Evolutionary conservation across 495 filamentous ascomycete species (phyloP), one percentile per base, ranked within the genome.

Genomic region (Tuber aestivum): DNA sequence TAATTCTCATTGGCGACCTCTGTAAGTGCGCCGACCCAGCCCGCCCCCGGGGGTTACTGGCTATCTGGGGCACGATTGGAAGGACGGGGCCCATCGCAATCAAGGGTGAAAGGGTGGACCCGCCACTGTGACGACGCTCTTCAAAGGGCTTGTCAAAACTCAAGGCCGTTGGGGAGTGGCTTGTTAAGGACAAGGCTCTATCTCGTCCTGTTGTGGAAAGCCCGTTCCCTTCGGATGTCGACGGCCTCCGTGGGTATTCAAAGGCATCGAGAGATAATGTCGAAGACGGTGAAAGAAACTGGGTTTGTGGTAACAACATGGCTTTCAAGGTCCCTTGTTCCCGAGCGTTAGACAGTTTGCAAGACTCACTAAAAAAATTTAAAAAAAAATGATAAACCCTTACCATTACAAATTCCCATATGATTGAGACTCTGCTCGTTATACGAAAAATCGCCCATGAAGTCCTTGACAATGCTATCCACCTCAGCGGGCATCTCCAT

Each of bases 401-500:
- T 79, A 79, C 83, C 82, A 56, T 82, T 83, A 38, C 84, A 83
- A 42, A 89, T 87, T 35, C 84, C 85, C 65, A 89, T 84, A 38
- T 83, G 83, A 79, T 84, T 84, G 20, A 88, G 84, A 71, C 86
- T 83, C 72, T 86, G 87, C 75, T 91, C 87, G 73, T 88, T 86
- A 73, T 87, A 86, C 69, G 86, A 88, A 83, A 91, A 95, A 79
- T 97, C 93, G 18, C 87, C 87, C 69, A 87, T 86, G 86, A 95
- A 97, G 9, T 90, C 88, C 16, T 87, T 86, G 37, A 92, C 84
- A 70, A 97, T 90, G 71, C 92, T 87, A 37, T 86, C 86, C 16
- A 91, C 83, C 12, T 90, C 84, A 37, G 89, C 89, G 7, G 93
- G 91, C 74, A 92, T 87, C 20, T 89, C 85, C 37, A 85, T 80